Base-by-base conservation (phyloP, 306 rosid species). In the Vicia sativa region DNA sequence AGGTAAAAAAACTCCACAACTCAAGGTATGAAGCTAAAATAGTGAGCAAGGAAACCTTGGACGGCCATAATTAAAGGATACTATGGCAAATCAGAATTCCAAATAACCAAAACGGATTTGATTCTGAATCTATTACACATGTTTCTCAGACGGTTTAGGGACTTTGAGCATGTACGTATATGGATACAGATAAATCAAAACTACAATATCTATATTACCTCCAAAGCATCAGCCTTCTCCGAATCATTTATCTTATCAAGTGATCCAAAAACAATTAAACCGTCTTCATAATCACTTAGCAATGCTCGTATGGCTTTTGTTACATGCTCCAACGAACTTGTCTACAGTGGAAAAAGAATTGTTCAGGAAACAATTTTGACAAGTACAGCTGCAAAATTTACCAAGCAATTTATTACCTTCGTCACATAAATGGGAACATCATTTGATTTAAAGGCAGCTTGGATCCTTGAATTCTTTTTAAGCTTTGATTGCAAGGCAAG, bases 401-500 rank as follows among this genome's bases (percentile, higher is more conserved):
- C 23, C 70, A 70, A 62, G 9, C 43, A 50, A 39, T 14, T 43
- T 61, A 55, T 52, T 86, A 93, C 99, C 96, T 93, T 93, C 5
- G 91, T 74, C 70, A 81, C 87, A 69, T 87, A 83, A 66, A 90
- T 74, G 23, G 96, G 96, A 72, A 84, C 82, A 74, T 74, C 86
- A 61, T 74, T 89, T 79, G 99, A 90, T 72, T 74, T 90, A n/a
- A 88, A 91, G 75, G 91, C 99, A 75, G 96, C 87, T 82, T 90
- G 99, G 75, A 93, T 82, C 75, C 90, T 70, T 13, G 92, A 80
- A 81, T 93, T 93, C 81, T 88, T 93, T 80, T 93, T 93, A 53
- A 93, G 87, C 89, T 87, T 88, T 18, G 96, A 78, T 55, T 86
- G 99, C 85, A 93, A 76, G 70, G 89, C 92, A 70, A 93, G 92